Evolutionary conservation across 768 basidiomycete genomes (phyloP), one percentile per base, ranked within the genome.

Genomic region (Collybia sordida): DNA sequence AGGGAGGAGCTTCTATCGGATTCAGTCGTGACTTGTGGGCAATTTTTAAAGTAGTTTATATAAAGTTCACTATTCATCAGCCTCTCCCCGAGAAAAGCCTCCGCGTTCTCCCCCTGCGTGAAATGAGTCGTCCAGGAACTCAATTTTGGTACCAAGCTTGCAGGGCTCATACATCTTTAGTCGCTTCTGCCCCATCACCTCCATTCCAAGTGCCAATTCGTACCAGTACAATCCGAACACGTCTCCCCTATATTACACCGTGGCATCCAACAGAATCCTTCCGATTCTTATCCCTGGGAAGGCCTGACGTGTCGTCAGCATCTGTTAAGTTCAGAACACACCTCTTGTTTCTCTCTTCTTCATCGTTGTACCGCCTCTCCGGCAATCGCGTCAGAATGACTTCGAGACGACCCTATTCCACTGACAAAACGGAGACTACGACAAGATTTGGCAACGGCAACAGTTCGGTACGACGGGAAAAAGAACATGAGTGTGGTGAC

Each of bases 331-430:
- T 27, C 47, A 51, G 24, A 25, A 28, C 47, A 23, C 46, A 27
- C 25, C 24, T 37, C 22, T 36, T 51, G 23, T 35, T 28, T 41
- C 14, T 49, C 28, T 44, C 47, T 45, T 36, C 58, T 39, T 34
- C 37, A 45, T 41, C 34, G 15, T 21, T 35, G 21, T 28, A 31
- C 31, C 14, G 19, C 44, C 38, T 12, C 22, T 42, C 24, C 21
- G 27, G 14, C 18, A 34, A 19, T 21, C 4, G 27, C 37, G 47
- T 28, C 27, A 19, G 44, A 18, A 66, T 66, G 63, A 45, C 47
- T 39, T 53, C 50, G 35, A 58, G 57, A 25, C 64, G 66, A 44
- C 47, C 59, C 3, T 61, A 67, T 47, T 65, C 66, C 2, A 65
- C 67, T 7, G 59, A 61, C 40, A 34, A 51, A 14, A 28, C 42